Evolutionary conservation across 1,284 basidiomycete species (phyloP).

Genomic region (Cronartium ribicola): DNA sequence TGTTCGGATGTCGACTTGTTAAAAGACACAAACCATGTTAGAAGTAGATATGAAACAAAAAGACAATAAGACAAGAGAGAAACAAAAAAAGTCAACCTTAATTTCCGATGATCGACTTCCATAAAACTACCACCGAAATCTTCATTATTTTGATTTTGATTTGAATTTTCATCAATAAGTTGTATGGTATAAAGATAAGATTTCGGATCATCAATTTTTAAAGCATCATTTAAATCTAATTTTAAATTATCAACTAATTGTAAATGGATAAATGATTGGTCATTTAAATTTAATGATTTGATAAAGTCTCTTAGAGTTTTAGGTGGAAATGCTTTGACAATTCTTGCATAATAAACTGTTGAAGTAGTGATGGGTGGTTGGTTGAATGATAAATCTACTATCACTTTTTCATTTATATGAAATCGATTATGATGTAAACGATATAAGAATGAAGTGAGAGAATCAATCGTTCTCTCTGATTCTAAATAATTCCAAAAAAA

Average conservation of each 20-base stretch:
- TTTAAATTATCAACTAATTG: not conserved
- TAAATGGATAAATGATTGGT: slow-evolving; percentile 16
- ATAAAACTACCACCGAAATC: slow-evolving; percentile 32
- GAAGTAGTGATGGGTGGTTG: slow-evolving; percentile 1
- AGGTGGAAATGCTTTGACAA: slow-evolving; percentile 26
- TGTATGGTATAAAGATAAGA: slow-evolving; percentile 31
- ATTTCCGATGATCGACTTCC: slow-evolving; percentile 36
- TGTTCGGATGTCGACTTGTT: slow-evolving; percentile 20
- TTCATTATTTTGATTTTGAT: not conserved
- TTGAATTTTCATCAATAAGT: slow-evolving; percentile 14
- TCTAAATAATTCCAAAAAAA: not conserved
- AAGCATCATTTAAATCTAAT: slow-evolving; percentile 8
- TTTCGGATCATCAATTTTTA: slow-evolving; percentile 7
- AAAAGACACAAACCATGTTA: not conserved
- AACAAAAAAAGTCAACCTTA: not conserved
- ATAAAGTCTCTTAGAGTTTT: slow-evolving; percentile 8
- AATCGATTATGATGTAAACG: slow-evolving; percentile 27
- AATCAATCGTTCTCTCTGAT: slow-evolving; percentile 12
- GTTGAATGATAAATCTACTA: slow-evolving; percentile 13
- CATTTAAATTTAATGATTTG: slow-evolving; percentile 11
- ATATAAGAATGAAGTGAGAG: slow-evolving; percentile 16
- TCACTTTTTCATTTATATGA: slow-evolving; percentile 21
- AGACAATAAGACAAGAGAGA: not conserved
- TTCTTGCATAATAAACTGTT: slow-evolving; percentile 17
- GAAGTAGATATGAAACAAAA: not conserved